Conservation (phyloP, 495 filamentous ascomycete genomes). For the Neurospora sp. region DNA sequence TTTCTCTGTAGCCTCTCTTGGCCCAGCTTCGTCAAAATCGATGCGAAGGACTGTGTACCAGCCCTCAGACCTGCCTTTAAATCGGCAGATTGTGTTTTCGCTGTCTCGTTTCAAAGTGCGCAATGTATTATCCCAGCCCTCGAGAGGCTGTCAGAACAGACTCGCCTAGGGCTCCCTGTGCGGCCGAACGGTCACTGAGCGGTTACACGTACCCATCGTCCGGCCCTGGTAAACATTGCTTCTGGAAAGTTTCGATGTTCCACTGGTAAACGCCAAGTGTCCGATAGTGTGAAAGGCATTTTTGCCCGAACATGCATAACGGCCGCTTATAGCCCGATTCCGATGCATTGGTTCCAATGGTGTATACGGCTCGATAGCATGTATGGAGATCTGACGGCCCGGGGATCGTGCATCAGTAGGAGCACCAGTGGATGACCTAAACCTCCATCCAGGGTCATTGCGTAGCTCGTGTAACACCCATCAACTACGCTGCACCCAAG, state of each 20-base stretch:
- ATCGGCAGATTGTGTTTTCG: neutral
- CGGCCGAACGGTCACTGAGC: neutral
- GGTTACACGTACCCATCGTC: neutral
- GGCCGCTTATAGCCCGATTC: neutral
- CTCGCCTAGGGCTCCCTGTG: neutral
- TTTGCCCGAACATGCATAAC: neutral
- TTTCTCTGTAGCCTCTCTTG: neutral
- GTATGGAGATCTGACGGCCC: neutral
- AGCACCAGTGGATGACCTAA: neutral
- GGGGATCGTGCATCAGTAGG: neutral
- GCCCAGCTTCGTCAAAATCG: neutral
- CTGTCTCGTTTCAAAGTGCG: neutral
- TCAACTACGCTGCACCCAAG: conserved; percentile 43
- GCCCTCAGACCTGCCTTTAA: neutral
- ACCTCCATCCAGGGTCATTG: neutral
- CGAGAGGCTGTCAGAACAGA: neutral
- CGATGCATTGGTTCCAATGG: neutral
- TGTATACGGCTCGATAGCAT: neutral
- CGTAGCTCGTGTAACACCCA: neutral
- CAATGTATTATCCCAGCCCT: neutral
- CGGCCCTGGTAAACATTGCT: neutral
- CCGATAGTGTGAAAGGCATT: neutral
- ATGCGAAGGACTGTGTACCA: neutral
- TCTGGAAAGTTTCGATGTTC: neutral
- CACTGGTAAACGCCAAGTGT: neutral